Evolutionary conservation across 257 asterid genomes (phyloP).

Genomic region (Marsdenia floribunda): DNA sequence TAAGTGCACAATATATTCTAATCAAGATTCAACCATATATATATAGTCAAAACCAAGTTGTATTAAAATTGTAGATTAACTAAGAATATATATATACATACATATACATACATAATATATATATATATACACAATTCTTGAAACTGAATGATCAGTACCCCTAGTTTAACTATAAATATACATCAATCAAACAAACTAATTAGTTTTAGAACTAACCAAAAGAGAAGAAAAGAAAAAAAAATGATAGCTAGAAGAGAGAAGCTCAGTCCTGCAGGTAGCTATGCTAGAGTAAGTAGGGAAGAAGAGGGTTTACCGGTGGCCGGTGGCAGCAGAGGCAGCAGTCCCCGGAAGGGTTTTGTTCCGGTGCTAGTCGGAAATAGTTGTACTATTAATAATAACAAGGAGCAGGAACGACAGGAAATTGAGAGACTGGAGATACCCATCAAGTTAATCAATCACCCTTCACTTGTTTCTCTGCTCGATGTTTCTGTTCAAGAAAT

Average conservation of each 20-base stretch:
- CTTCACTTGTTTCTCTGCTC: conserved; percentile 12
- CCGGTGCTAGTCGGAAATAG: conserved; percentile 17
- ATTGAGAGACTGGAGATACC: conserved; percentile 15
- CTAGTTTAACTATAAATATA: not conserved
- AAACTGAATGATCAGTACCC: not conserved
- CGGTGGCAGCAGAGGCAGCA: not conserved
- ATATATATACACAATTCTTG: not conserved
- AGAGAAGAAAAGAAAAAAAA: not conserved
- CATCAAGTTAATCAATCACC: conserved; percentile 17
- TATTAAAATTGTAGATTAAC: not conserved
- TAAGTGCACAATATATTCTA: not conserved
- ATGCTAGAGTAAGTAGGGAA: conserved; percentile 4
- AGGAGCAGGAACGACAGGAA: not conserved
- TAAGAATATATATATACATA: too few species aligned
- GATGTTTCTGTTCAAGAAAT: conserved; percentile 19
- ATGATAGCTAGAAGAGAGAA: not conserved
- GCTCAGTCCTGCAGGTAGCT: not conserved
- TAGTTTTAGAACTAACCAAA: not conserved
- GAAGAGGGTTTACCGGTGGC: not conserved
- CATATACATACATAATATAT: too few species aligned
- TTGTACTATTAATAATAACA: too few species aligned
- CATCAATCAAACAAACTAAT: not conserved
- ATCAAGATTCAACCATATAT: not conserved
- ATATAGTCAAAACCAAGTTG: not conserved
- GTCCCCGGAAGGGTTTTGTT: conserved; percentile 12